These are phyloP conservation scores for Diaporthe sp. DNA, from an alignment of 2,329 filamentous ascomycete genomes.

Conservation along the genomic window DNA sequence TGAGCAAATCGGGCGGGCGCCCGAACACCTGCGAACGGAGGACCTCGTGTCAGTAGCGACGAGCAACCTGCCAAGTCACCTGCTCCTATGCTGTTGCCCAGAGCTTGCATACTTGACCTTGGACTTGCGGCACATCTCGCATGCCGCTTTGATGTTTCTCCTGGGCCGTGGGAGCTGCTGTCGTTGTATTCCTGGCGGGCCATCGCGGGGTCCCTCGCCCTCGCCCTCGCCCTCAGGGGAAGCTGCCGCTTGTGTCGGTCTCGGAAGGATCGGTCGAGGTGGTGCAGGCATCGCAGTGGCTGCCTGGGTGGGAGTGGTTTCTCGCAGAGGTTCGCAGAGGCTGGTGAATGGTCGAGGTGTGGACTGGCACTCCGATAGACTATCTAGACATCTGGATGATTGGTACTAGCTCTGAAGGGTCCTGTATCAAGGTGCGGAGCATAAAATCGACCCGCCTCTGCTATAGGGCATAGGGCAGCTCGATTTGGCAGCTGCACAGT, in stretches of 20 bases:
- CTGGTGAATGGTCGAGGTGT: neutral
- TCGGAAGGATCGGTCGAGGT: slow-evolving; percentile 5
- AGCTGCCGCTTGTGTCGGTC: neutral
- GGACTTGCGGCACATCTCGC: slow-evolving; percentile 14
- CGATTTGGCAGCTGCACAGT: neutral
- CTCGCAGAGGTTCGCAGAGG: neutral
- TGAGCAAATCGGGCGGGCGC: neutral
- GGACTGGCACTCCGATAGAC: neutral
- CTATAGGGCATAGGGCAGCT: too few relatives aligned
- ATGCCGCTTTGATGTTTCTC: neutral
- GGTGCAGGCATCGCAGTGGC: neutral
- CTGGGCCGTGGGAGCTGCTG: neutral
- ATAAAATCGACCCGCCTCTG: neutral
- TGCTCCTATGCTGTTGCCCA: neutral
- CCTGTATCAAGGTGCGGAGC: neutral
- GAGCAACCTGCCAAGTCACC: too few relatives aligned
- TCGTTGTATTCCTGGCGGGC: neutral
- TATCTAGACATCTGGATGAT: neutral
- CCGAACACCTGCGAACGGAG: neutral
- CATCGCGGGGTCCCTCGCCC: neutral
- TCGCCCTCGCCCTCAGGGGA: neutral
- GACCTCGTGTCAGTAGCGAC: neutral
- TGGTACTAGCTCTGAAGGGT: neutral
- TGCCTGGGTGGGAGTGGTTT: neutral
- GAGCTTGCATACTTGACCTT: slow-evolving; percentile 17